Base-by-base conservation (phyloP, 352 stramenopile species). In the Globisporangium cederbergense region DNA sequence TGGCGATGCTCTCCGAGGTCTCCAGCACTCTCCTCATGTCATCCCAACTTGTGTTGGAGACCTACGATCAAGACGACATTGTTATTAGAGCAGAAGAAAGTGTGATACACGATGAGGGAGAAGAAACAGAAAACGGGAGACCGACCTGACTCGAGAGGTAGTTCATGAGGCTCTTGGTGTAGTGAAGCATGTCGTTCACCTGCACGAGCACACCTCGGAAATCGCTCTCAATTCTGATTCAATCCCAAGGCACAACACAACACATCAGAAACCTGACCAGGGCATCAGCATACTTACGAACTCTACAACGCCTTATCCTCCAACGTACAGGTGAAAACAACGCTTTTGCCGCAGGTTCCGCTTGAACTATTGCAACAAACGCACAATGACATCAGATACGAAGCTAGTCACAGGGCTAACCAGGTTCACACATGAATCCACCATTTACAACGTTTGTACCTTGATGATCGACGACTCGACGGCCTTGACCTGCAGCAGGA, bases 101-200 rank as follows among this genome's bases (percentile, higher is more conserved):
- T 20, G 20, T 16, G 2, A 13, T 5, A 4, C 22, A 56, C 11
- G 10, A 32, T 8, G 22, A 18, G 14, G n/a, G 25, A 49, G 28
- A 20, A 22, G 13, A n/a, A n/a, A n/a, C 43, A 49, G 3, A 6
- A 10, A 4, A 30, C 32, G 32, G n/a, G 56, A 20, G 3, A 14
- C 60, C 14, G 71, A 89, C 82, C 75, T 90, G 82, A 58, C 77
- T 86, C 9, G 77, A 77, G 25, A 94, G 74, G 64, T 91, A 94
- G 32, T 72, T 77, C 20, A 91, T 64, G 20, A 94, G 65, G 34
- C 74, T 78, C 56, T 87, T 83, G 0, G 83, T 88, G 64, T 87
- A 94, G 58, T 94, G 83, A 11, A 92, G 75, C 85, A 94, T 94
- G 52, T 85, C 74, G 34, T 78, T 74, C 9, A 89, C 52, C 47